A percentile compares a stretch with the other conserved stretches of the same genome.
Conservation (phyloP, 2,329 filamentous ascomycete species). For the Xylaria multiplex region DNA sequence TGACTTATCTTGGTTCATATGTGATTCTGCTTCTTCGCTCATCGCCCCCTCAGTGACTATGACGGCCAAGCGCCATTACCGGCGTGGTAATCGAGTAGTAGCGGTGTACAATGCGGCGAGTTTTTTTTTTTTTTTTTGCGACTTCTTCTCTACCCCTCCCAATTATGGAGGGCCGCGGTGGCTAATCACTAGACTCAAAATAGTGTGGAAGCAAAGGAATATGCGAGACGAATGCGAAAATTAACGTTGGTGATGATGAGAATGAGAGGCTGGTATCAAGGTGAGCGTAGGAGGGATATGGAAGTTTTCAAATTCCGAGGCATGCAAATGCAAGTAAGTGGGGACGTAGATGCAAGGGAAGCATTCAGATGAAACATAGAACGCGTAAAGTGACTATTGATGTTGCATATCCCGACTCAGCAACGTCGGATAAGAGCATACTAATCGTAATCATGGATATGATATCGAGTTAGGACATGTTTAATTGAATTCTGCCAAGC, state of each 20-base stretch:
- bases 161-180: not conserved
- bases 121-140: not conserved
- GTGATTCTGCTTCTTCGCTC: not conserved
- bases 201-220: slow-evolving; percentile 13
- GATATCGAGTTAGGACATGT: not conserved
- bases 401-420: not conserved
- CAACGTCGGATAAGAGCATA: slow-evolving; percentile 7
- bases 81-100: not conserved
- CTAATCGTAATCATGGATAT: not conserved
- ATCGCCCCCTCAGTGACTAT: not conserved
- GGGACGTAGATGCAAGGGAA: not conserved
- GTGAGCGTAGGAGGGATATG: slow-evolving; percentile 16
- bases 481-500: not conserved
- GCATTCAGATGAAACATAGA: not conserved
- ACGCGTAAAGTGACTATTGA: slow-evolving; percentile 11
- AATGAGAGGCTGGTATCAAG: slow-evolving; percentile 29
- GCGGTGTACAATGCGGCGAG: slow-evolving; percentile 4
- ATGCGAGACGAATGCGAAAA: slow-evolving; percentile 13
- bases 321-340: slow-evolving; percentile 21
- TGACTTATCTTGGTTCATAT: not conserved
- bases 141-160: not conserved
- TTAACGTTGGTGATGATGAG: slow-evolving; percentile 9
- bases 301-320: slow-evolving; percentile 20
- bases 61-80: not conserved
- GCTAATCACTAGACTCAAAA: slow-evolving; percentile 17